These are phyloP conservation scores for Blastobotrys mokoenaii DNA, from an alignment of 805 yeast genomes.

Conservation along the genomic window DNA sequence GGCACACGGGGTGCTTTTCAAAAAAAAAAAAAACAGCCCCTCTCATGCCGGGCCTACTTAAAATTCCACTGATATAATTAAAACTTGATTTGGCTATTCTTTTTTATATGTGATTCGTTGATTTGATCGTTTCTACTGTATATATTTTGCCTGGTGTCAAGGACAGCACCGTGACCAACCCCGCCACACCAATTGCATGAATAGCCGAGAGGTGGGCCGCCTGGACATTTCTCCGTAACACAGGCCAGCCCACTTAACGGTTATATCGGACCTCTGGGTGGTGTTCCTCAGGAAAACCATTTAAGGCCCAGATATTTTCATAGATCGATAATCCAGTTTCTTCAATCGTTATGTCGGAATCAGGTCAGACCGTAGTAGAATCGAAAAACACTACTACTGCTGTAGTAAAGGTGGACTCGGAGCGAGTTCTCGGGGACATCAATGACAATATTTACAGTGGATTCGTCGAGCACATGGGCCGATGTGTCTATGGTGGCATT, in stretches of 20 bases:
- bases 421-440: conserved; percentile 22
- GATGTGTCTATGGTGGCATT: conserved; percentile 33
- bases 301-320: background rate
- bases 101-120: too few species aligned
- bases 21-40: too few species aligned
- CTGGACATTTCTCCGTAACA: background rate
- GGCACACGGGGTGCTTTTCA: too few species aligned
- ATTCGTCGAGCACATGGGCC: conserved; percentile 31
- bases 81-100: too few species aligned
- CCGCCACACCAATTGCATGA: too few species aligned
- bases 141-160: too few species aligned
- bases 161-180: too few species aligned
- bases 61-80: too few species aligned
- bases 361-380: conserved; percentile 1
- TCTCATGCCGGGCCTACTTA: too few species aligned
- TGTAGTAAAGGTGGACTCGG: conserved; percentile 21
- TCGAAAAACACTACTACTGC: background rate
- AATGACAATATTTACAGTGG: conserved; percentile 29
- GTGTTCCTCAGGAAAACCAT: background rate
- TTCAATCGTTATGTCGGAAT: background rate
- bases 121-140: too few species aligned
- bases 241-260: background rate
- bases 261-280: background rate
- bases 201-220: too few species aligned
- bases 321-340: background rate